These are phyloP conservation scores for Pseudozyma tsukubaensis DNA, from an alignment of 1,284 basidiomycete genomes.

Conservation along the genomic window DNA sequence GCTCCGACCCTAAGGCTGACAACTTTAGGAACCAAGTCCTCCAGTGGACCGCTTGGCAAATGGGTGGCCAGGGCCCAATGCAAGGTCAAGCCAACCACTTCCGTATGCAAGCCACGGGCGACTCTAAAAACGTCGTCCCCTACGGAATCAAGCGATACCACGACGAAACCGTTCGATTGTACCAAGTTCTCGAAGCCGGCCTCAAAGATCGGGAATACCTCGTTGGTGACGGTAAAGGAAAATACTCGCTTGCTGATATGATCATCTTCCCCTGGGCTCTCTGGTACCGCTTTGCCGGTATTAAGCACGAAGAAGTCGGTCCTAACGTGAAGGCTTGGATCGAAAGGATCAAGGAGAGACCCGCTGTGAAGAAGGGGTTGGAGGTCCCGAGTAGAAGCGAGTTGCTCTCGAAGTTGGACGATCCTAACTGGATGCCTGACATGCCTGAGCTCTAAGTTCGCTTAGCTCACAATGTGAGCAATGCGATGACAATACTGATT, in stretches of 20 bases:
- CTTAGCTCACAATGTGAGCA: too few relatives aligned
- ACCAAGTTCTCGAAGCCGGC: constrained; percentile 48
- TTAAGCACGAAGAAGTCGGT: constrained; percentile 35
- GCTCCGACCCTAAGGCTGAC: constrained; percentile 46
- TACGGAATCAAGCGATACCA: constrained; percentile 55
- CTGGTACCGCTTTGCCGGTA: constrained; percentile 36
- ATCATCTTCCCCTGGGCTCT: constrained; percentile 52
- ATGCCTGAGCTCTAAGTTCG: constrained; percentile 36
- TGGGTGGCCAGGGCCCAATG: constrained; percentile 47
- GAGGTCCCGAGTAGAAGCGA: constrained; percentile 26
- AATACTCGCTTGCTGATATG: constrained; percentile 58
- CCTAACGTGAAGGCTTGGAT: constrained; percentile 48
- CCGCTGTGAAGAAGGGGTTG: constrained; percentile 39
- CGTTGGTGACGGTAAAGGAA: constrained; percentile 56
- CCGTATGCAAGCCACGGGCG: constrained; percentile 46
- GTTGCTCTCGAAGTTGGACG: constrained; percentile 40
- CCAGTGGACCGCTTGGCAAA: constrained; percentile 45
- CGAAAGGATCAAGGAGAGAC: constrained; percentile 34
- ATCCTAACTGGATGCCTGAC: constrained; percentile 50
- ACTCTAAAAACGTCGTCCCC: constrained; percentile 49
- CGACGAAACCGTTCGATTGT: constrained; percentile 54
- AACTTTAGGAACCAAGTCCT: constrained; percentile 50
- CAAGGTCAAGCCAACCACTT: constrained; percentile 60
- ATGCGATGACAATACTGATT: background rate
- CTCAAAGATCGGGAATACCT: constrained; percentile 55